A percentile compares a stretch with the other conserved stretches of the same genome.
phyloP scores from a whole-genome alignment of 1,139 yeast genomes.

The Candida anutae region DNA sequence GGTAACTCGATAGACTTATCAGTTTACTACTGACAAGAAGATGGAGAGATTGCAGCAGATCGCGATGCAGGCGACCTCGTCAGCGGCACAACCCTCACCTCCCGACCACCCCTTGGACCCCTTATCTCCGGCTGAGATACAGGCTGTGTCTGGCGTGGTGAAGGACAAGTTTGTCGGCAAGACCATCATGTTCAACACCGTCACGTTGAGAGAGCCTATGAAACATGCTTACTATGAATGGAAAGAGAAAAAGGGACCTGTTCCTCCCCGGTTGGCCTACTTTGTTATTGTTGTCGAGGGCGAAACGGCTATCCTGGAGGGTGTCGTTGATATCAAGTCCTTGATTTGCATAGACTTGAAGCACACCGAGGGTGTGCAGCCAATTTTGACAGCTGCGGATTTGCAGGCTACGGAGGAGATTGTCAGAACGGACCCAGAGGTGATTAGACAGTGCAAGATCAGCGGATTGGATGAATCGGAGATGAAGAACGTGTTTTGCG shows the following conservation, averaged over 20 bases:
- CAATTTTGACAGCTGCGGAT: conserved; percentile 67
- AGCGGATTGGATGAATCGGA: conserved; percentile 60
- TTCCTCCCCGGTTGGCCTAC: conserved; percentile 62
- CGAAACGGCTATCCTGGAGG: conserved; percentile 59
- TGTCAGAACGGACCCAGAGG: conserved; percentile 60
- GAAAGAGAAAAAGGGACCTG: conserved; percentile 55
- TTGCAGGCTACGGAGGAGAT: conserved; percentile 55
- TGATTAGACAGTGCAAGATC: conserved; percentile 63
- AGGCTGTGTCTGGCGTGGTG: conserved; percentile 35
- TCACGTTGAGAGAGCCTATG: conserved; percentile 65
- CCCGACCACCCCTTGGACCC: conserved; percentile 72
- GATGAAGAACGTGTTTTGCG: conserved; percentile 71
- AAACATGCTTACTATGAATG: conserved; percentile 55
- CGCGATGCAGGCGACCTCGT: conserved; percentile 54
- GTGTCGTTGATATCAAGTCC: conserved; percentile 51
- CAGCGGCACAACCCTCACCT: conserved; percentile 39
- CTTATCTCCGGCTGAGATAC: conserved; percentile 50
- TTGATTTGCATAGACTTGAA: conserved; percentile 40
- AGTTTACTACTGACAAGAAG: no score
- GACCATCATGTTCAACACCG: conserved; percentile 52
- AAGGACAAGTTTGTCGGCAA: conserved; percentile 40
- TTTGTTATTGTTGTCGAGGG: conserved; percentile 57
- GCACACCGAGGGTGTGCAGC: conserved; percentile 56
- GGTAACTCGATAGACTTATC: no score
- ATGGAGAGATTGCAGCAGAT: conserved; percentile 67